phyloP scores from a whole-genome alignment of 2,329 filamentous ascomycete genomes.

The Aspergillus fructus region DNA sequence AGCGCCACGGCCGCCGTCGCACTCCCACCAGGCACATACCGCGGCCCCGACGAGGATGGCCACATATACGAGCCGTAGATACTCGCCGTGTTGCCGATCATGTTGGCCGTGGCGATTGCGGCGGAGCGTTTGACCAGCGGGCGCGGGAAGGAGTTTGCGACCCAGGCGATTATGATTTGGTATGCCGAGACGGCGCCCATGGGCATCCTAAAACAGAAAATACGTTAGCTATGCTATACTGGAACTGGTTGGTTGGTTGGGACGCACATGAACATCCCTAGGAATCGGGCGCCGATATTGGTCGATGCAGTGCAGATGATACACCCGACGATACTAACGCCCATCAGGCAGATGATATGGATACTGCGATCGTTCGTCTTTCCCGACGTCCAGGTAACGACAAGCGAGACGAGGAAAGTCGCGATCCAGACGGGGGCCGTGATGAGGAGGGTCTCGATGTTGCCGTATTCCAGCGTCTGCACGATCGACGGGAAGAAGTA shows the following conservation, averaged over 20 bases:
- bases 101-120: constrained; percentile 43
- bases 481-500: constrained; percentile 68
- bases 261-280: constrained; percentile 58
- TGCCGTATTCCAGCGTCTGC: constrained; percentile 57
- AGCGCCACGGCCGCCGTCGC: constrained; percentile 38
- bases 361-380: constrained; percentile 56
- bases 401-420: constrained; percentile 54
- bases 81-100: constrained; percentile 40
- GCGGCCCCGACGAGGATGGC: constrained; percentile 34
- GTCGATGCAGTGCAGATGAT: constrained; percentile 56
- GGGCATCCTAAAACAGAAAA: constrained; percentile 42
- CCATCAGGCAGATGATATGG: constrained; percentile 56
- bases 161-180: constrained; percentile 47
- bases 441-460: constrained; percentile 48
- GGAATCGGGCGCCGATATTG: constrained; percentile 54
- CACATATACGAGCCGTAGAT: constrained; percentile 44
- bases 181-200: constrained; percentile 51
- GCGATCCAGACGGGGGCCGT: constrained; percentile 56
- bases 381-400: constrained; percentile 57
- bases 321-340: constrained; percentile 55
- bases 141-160: constrained; percentile 43
- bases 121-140: constrained; percentile 47
- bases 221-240: neutral
- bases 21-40: constrained; percentile 37
- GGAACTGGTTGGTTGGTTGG: too few relatives aligned